Evolutionary conservation across 768 basidiomycete species (phyloP).

Genomic region (Boletus subparvulus): DNA sequence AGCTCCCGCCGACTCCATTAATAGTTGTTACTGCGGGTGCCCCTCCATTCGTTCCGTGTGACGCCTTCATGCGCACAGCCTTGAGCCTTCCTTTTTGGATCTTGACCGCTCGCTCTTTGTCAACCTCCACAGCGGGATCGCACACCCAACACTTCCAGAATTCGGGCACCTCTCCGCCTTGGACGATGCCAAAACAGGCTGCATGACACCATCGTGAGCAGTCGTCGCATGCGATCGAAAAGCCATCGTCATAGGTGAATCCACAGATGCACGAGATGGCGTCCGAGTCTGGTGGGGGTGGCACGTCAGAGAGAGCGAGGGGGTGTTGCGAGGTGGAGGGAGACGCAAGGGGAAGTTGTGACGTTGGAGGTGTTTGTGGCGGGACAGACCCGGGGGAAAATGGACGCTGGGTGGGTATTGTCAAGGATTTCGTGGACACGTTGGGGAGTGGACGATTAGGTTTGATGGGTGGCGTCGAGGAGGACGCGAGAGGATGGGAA

Average conservation of each 20-base stretch:
- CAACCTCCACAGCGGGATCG: slow-evolving; percentile 44
- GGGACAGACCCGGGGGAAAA: slow-evolving; percentile 20
- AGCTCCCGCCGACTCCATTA: slow-evolving; percentile 14
- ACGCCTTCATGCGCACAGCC: slow-evolving; percentile 29
- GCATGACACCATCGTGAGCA: slow-evolving; percentile 86
- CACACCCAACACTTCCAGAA: slow-evolving; percentile 78
- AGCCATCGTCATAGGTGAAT: slow-evolving; percentile 74
- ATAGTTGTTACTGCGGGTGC: slow-evolving; percentile 16
- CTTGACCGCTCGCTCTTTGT: slow-evolving; percentile 48
- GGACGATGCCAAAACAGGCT: slow-evolving; percentile 67
- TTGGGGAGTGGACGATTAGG: slow-evolving; percentile 7
- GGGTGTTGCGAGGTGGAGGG: slow-evolving; percentile 25
- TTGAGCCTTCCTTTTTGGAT: slow-evolving; percentile 43
- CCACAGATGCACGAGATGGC: slow-evolving; percentile 74
- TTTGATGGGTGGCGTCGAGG: slow-evolving; percentile 17
- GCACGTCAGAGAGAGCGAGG: slow-evolving; percentile 13
- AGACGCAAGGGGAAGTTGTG: slow-evolving; percentile 16
- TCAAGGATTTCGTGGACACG: slow-evolving; percentile 13
- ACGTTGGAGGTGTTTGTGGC: slow-evolving; percentile 14
- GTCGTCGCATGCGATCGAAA: slow-evolving; percentile 80
- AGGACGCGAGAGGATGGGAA: slow-evolving; percentile 17
- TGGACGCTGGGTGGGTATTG: slow-evolving; percentile 14
- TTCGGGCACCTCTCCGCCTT: slow-evolving; percentile 59
- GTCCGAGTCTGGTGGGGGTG: slow-evolving; percentile 40
- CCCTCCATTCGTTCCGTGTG: slow-evolving; percentile 26